Evolutionary conservation across 2,329 filamentous ascomycete species (phyloP).

Genomic region (Pestalotiopsis sp.): DNA sequence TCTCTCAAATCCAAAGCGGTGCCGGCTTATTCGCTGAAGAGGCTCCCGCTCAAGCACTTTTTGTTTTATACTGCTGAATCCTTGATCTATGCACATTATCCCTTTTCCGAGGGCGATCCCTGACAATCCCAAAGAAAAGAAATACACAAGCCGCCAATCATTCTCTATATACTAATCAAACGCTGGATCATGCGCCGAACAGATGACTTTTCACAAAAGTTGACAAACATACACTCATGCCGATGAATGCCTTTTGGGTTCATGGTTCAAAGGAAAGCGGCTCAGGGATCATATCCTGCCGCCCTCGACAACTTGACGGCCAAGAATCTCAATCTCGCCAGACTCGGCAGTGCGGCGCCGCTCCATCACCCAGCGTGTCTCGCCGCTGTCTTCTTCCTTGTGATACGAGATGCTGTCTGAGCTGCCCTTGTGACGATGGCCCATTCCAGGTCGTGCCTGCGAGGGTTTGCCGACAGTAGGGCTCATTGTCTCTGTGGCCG

Average conservation of each 20-base stretch:
- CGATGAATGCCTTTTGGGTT: neutral
- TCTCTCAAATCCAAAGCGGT: neutral
- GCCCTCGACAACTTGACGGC: conserved; percentile 64
- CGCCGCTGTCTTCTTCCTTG: conserved; percentile 60
- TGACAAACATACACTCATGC: neutral
- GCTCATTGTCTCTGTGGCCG: conserved; percentile 16
- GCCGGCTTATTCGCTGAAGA: neutral
- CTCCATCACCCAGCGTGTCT: conserved; percentile 70
- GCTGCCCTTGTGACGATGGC: conserved; percentile 46
- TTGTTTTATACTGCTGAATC: too few species aligned
- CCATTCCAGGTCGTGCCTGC: conserved; percentile 33
- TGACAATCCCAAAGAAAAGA: neutral
- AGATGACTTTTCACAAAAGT: neutral
- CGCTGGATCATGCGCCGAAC: neutral
- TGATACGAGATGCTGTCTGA: conserved; percentile 72
- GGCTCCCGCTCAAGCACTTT: too few species aligned
- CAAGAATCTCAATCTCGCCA: conserved; percentile 66
- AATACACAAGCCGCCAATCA: neutral
- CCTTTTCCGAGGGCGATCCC: neutral
- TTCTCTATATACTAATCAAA: neutral
- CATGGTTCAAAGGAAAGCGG: neutral
- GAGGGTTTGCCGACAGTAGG: conserved; percentile 20
- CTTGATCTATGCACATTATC: neutral
- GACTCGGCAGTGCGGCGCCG: conserved; percentile 65
- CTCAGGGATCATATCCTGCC: conserved; percentile 35